phyloP scores from a whole-genome alignment of 2,329 filamentous ascomycete genomes.

The Dactylellina haptotyla region DNA sequence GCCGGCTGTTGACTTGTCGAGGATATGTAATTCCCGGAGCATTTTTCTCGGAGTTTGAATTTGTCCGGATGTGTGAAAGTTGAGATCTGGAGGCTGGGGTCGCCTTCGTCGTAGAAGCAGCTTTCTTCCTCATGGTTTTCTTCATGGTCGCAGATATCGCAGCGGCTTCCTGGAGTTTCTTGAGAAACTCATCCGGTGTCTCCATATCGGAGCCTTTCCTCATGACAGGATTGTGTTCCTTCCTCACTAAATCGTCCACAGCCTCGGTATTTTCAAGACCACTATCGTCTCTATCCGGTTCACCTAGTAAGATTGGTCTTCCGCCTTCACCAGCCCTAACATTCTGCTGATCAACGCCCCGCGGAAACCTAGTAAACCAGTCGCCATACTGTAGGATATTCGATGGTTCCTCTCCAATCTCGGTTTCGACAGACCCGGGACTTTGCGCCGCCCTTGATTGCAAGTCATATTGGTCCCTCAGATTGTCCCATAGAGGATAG shows the following conservation, averaged over 20 bases:
- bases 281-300: constrained; percentile 6
- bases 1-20: constrained; percentile 21
- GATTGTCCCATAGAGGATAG: constrained; percentile 91
- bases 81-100: constrained; percentile 56
- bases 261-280: constrained; percentile 15
- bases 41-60: constrained; percentile 37
- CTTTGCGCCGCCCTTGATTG: constrained; percentile 64
- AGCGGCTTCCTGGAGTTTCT: constrained; percentile 68
- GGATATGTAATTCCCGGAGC: constrained; percentile 9
- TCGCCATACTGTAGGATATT: constrained; percentile 94
- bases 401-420: constrained; percentile 59
- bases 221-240: constrained; percentile 78
- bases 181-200: constrained; percentile 93
- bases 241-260: constrained; percentile 35
- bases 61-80: constrained; percentile 60
- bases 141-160: constrained; percentile 67
- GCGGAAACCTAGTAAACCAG: constrained; percentile 95
- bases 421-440: constrained; percentile 58
- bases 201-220: constrained; percentile 90
- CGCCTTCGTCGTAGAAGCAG: constrained; percentile 56
- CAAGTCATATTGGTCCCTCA: constrained; percentile 84
- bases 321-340: constrained; percentile 61
- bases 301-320: constrained; percentile 9
- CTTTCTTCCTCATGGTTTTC: constrained; percentile 62
- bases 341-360: constrained; percentile 80